Evolutionary conservation across 371 early-diverging fungal species (phyloP).

Genomic region (Lichtheimia hyalospora): DNA sequence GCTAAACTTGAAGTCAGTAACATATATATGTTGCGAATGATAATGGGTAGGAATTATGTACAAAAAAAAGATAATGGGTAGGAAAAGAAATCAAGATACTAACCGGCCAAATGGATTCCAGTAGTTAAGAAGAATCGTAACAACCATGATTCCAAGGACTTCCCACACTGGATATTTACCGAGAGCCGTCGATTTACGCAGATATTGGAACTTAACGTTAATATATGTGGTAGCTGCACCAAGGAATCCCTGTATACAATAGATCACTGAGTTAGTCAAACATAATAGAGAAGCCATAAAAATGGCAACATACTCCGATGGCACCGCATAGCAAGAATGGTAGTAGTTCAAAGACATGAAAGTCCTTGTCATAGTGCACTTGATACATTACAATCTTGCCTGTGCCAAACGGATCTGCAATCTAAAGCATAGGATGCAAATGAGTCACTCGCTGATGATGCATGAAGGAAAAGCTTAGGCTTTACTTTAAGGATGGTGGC

Average conservation of each 20-base stretch:
- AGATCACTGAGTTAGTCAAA: too few species aligned
- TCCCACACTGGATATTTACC: constrained; percentile 65
- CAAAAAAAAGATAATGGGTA: too few species aligned
- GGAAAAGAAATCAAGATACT: neutral
- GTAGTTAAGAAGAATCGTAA: constrained; percentile 73
- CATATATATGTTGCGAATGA: too few species aligned
- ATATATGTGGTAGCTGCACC: constrained; percentile 80
- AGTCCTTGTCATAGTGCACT: constrained; percentile 82
- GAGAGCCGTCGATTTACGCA: constrained; percentile 54
- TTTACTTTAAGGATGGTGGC: constrained; percentile 76
- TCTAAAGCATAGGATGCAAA: constrained; percentile 29
- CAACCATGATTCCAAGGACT: constrained; percentile 67
- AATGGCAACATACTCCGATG: constrained; percentile 63
- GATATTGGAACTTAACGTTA: constrained; percentile 65
- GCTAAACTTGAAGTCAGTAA: constrained; percentile 12
- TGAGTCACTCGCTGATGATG: neutral
- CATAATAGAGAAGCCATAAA: neutral
- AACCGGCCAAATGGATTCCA: constrained; percentile 73
- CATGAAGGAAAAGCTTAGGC: neutral
- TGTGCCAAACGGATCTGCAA: constrained; percentile 86
- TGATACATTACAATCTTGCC: constrained; percentile 92
- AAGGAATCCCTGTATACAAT: constrained; percentile 69
- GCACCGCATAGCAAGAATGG: constrained; percentile 80
- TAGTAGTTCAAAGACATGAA: constrained; percentile 85
- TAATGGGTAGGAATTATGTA: too few species aligned